Evolutionary conservation across 208 protist genomes (phyloP), one percentile per base, ranked within the genome.

Genomic region (Trypanosoma congolense): DNA sequence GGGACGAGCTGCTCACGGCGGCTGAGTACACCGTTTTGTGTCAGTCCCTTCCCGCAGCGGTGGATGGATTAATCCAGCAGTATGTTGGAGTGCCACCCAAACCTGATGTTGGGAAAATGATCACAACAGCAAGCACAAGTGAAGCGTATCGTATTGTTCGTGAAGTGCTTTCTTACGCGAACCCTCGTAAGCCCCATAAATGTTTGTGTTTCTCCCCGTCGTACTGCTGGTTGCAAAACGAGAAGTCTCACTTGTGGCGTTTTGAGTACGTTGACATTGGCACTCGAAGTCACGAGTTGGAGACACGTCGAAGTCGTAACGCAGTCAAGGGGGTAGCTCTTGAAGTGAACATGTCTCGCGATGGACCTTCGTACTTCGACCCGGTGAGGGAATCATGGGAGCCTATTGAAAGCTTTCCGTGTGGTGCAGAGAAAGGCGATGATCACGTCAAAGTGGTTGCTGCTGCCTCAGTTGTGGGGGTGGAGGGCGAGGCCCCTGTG

Each of bases 231-330:
- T 24, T 49, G 16, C 79, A 86, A 36, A 70, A 66, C 49, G 77
- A 75, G 24, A 74, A 74, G 45, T 73, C 72, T 25, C 62, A 77
- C 38, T 40, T 83, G 46, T 94, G 83, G 83, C 51, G 65, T 9
- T 81, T 94, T 70, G 55, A 70, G 2, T 94, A 90, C 64, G 73
- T 94, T 19, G 87, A 94, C 55, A 52, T 91, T 43, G 87, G 87
- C 19, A 50, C 47, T 10, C 47, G 55, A 16, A 75, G 72, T 31
- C 30, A 43, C 29, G 28, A 45, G 24, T 26, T 33, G 36, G 78
- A 82, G 40, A 65, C 83, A 9, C 80, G 83, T 25, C 73, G 83
- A 19, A 31, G 43, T 3, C 70, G 76, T 41, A 79, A 83, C 42
- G 71, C 73, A 9, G 26, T 78, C 30, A 40, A 69, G 10, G 78